Evolutionary conservation across 257 asterid genomes (phyloP).

Genomic region (Linderniella brevidens): DNA sequence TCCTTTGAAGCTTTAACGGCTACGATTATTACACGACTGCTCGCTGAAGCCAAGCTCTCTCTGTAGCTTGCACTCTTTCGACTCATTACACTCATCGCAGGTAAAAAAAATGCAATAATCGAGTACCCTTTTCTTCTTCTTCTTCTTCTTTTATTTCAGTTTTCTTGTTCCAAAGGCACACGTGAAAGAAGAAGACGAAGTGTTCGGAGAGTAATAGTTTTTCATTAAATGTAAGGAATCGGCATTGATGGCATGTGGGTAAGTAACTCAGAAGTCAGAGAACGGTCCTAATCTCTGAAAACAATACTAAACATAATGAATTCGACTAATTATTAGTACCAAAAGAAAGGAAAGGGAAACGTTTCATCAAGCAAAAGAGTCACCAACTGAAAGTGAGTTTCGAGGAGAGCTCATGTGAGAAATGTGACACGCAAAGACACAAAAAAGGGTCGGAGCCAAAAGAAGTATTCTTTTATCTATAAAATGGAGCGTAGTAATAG

Average conservation of each 20-base stretch:
- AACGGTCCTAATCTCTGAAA: slow-evolving; percentile 10
- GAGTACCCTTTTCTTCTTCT: not conserved
- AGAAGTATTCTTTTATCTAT: slow-evolving; percentile 10
- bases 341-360: slow-evolving; percentile 11
- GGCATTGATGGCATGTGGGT: not conserved
- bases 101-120: not conserved
- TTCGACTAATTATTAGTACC: slow-evolving; percentile 7
- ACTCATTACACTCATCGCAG: slow-evolving; percentile 31
- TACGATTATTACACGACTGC: slow-evolving; percentile 36
- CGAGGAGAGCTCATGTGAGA: slow-evolving; percentile 19
- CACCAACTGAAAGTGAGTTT: slow-evolving; percentile 29
- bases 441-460: slow-evolving; percentile 8
- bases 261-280: no score
- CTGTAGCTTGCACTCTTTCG: slow-evolving; percentile 23
- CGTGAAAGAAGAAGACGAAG: slow-evolving; percentile 7
- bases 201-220: not conserved
- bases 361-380: slow-evolving; percentile 10
- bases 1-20: slow-evolving; percentile 58
- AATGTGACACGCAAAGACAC: slow-evolving; percentile 15
- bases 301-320: not conserved
- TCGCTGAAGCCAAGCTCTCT: slow-evolving; percentile 18
- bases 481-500: not conserved
- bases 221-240: not conserved
- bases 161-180: slow-evolving; percentile 8
- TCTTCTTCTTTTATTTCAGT: slow-evolving; percentile 4